Conservation (phyloP, 768 basidiomycete genomes). For the Mycena alexandri region DNA sequence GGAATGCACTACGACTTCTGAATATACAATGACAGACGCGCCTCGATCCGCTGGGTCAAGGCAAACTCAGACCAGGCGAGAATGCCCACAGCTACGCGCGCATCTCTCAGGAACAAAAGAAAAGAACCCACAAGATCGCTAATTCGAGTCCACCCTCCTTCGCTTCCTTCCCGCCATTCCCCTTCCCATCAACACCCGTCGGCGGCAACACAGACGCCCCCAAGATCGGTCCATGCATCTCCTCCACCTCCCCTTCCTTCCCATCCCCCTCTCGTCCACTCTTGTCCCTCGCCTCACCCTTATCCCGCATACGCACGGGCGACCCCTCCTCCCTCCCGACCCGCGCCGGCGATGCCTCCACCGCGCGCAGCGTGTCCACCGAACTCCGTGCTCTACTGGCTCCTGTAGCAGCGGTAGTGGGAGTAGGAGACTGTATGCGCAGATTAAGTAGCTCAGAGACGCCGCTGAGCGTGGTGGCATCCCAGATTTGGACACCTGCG, state of each 20-base stretch:
- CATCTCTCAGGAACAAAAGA: neutral
- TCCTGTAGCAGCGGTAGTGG: constrained; percentile 38
- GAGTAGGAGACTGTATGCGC: constrained; percentile 51
- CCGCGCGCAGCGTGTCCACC: constrained; percentile 28
- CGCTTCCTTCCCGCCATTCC: constrained; percentile 39
- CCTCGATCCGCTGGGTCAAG: no score
- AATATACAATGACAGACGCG: no score
- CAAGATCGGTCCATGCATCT: constrained; percentile 47
- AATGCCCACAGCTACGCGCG: no score
- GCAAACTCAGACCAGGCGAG: no score
- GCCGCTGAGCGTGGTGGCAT: constrained; percentile 24
- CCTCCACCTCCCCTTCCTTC: constrained; percentile 10
- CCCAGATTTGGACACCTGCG: constrained; percentile 35
- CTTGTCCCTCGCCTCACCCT: neutral
- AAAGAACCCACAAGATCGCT: constrained; percentile 50
- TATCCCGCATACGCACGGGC: no score
- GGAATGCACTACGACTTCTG: no score
- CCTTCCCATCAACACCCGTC: constrained; percentile 57
- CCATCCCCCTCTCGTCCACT: constrained; percentile 22
- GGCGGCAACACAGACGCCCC: constrained; percentile 62
- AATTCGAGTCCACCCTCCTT: constrained; percentile 46
- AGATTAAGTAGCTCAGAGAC: constrained; percentile 20
- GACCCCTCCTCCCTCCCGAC: constrained; percentile 8
- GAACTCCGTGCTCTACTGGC: constrained; percentile 22
- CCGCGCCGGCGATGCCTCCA: constrained; percentile 3